phyloP scores from a whole-genome alignment of 805 yeast species.

The Candida taoyuanica region DNA sequence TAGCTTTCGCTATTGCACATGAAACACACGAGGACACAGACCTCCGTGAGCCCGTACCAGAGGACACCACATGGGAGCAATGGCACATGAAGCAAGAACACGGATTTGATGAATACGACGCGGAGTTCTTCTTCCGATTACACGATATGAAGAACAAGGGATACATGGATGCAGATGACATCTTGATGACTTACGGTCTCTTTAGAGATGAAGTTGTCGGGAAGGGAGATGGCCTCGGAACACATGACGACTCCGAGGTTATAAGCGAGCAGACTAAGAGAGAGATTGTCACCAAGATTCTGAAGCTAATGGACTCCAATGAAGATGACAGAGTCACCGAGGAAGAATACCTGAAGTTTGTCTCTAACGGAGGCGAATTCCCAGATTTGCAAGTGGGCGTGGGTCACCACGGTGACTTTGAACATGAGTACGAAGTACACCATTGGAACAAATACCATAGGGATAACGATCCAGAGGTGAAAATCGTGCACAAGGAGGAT shows the following conservation, averaged over 20 bases:
- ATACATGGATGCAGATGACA: conserved; percentile 52
- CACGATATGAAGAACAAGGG: conserved; percentile 71
- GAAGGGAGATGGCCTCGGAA: conserved; percentile 86
- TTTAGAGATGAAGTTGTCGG: conserved; percentile 71
- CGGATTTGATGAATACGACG: conserved; percentile 65
- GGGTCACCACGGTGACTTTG: conserved; percentile 93
- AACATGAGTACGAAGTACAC: conserved; percentile 88
- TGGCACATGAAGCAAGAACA: conserved; percentile 95
- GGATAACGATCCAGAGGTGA: conserved; percentile 77
- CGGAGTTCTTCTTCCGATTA: conserved; percentile 69
- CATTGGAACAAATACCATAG: conserved; percentile 85
- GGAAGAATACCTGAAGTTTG: conserved; percentile 67
- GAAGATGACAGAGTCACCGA: conserved; percentile 58
- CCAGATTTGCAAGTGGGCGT: conserved; percentile 94
- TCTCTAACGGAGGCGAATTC: conserved; percentile 58
- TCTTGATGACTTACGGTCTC: conserved; percentile 78
- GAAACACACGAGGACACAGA: conserved; percentile 20
- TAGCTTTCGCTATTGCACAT: conserved; percentile 13
- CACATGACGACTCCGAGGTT: conserved; percentile 59
- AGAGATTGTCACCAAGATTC: conserved; percentile 49
- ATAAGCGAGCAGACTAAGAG: conserved; percentile 51
- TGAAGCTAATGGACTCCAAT: conserved; percentile 60
- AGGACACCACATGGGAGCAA: conserved; percentile 63
- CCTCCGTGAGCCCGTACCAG: conserved; percentile 39
- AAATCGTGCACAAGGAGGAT: conserved; percentile 79